Percentiles rank a stretch among this genome's conserved stretches.
Evolutionary conservation across 78 protist species (phyloP).

Genomic region (Chrysochromulina tobinii): DNA sequence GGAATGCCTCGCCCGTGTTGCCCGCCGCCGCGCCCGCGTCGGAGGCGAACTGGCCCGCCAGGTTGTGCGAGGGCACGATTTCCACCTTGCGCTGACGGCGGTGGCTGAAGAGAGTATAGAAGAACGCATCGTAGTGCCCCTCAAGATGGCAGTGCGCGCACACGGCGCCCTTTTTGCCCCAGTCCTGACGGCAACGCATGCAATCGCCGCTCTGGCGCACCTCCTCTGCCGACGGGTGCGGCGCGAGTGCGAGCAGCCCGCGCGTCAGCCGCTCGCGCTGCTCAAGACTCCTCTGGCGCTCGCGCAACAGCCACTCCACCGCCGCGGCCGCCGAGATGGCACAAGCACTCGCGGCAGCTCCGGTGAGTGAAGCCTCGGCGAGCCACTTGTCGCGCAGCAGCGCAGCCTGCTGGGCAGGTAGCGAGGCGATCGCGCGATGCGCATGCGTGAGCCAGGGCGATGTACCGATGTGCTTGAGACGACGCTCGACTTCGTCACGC

Average conservation of each 20-base stretch:
- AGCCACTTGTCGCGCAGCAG: background rate
- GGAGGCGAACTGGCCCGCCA: background rate
- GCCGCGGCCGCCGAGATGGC: background rate
- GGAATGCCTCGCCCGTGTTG: background rate
- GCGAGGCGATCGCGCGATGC: too few relatives aligned
- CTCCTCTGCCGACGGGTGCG: background rate
- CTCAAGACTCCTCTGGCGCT: background rate
- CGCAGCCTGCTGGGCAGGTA: too few relatives aligned
- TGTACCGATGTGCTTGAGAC: too few relatives aligned
- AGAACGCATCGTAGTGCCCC: too few relatives aligned
- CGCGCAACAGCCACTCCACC: background rate
- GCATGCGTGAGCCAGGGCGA: too few relatives aligned
- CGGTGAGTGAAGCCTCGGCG: background rate
- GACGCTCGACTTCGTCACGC: too few relatives aligned
- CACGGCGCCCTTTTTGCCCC: background rate
- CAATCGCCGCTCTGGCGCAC: background rate
- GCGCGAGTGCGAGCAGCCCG: background rate
- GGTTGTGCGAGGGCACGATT: background rate
- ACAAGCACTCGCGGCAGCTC: background rate
- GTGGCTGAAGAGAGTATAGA: background rate
- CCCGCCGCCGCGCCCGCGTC: background rate
- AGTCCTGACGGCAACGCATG: background rate
- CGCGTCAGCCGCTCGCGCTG: background rate
- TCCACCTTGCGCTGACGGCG: background rate
- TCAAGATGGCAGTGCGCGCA: slow-evolving; percentile 1